Base-by-base conservation (phyloP, 306 rosid genomes). In the Prunus fruticosa region DNA sequence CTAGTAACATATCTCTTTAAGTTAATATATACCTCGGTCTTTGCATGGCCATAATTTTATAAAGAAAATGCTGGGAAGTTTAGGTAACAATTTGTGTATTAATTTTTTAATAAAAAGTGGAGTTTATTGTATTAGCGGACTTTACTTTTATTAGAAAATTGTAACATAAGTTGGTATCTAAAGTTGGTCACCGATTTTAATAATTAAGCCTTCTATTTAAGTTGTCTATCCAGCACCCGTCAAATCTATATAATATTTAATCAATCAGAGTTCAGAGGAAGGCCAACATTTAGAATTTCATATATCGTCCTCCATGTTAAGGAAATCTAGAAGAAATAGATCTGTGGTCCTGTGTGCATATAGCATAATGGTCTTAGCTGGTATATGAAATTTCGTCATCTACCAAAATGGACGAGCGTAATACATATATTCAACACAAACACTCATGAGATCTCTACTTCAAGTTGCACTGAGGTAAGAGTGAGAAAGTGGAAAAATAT, bases 1-100 rank as follows among this genome's bases (percentile, higher is more conserved):
- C 89, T 82, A 45, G 52, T 9, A 13, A 11, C n/a, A 79, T 64
- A 66, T 83, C 84, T 80, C 67, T 74, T 74, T n/a, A n/a, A n/a
- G n/a, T 73, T 81, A 5, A 34, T 6, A 34, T 75, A 80, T 80
- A 79, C 72, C 82, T 74, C 5, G 16, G 71, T 76, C 51, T 71
- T 82, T 83, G 69, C 79, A 51, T 76, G 69, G 52, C 62, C 61
- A 19, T 45, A 38, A 53, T 60, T n/a, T 22, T 63, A 61, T 65
- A n/a, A n/a, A n/a, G n/a, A n/a, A n/a, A n/a, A n/a, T n/a, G n/a
- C n/a, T n/a, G n/a, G n/a, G n/a, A n/a, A n/a, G n/a, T n/a, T n/a
- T n/a, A n/a, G n/a, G n/a, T n/a, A n/a, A n/a, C n/a, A n/a, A n/a
- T n/a, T n/a, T n/a, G n/a, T n/a, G n/a, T n/a, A n/a, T n/a, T n/a